phyloP scores from a whole-genome alignment of 2,329 filamentous ascomycete species.

The Thelonectria olida region DNA sequence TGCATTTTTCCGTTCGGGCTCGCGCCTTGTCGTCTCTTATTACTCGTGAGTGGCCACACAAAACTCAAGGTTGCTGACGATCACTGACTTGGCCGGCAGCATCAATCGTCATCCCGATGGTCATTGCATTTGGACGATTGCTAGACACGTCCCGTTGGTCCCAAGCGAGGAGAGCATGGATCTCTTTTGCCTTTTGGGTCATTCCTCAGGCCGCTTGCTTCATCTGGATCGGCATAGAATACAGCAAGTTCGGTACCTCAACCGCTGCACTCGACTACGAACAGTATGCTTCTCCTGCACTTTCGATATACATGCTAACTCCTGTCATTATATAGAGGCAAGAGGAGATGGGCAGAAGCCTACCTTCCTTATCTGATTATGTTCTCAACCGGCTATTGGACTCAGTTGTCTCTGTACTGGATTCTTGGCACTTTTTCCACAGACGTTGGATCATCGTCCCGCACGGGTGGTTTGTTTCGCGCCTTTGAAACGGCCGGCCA shows the following conservation, averaged over 20 bases:
- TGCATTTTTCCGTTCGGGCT: slow-evolving; percentile 45
- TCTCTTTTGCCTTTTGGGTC: slow-evolving; percentile 15
- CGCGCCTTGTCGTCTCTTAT: slow-evolving; percentile 34
- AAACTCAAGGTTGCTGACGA: not conserved
- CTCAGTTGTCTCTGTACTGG: slow-evolving; percentile 44
- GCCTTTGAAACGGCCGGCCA: slow-evolving; percentile 43
- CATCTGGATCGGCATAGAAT: slow-evolving; percentile 22
- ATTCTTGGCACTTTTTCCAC: slow-evolving; percentile 48
- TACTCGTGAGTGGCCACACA: slow-evolving; percentile 4
- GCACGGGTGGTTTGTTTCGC: slow-evolving; percentile 42
- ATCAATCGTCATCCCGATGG: slow-evolving; percentile 10
- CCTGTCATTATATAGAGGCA: not conserved
- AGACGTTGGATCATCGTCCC: slow-evolving; percentile 43
- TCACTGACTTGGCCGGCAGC: not conserved
- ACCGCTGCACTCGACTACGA: slow-evolving; percentile 11
- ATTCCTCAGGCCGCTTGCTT: slow-evolving; percentile 18
- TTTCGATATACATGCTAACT: not conserved
- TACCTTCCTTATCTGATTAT: slow-evolving; percentile 21
- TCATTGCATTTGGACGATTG: slow-evolving; percentile 12
- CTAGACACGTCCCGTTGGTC: slow-evolving; percentile 11
- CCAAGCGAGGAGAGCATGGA: slow-evolving; percentile 7
- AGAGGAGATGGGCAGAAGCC: slow-evolving; percentile 15
- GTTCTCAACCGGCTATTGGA: slow-evolving; percentile 17
- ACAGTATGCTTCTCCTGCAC: not conserved
- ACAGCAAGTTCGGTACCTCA: slow-evolving; percentile 10